Evolutionary conservation across 345 rosid species (phyloP), one percentile per base, ranked within the genome.

Genomic region (Eutrema japonicum): DNA sequence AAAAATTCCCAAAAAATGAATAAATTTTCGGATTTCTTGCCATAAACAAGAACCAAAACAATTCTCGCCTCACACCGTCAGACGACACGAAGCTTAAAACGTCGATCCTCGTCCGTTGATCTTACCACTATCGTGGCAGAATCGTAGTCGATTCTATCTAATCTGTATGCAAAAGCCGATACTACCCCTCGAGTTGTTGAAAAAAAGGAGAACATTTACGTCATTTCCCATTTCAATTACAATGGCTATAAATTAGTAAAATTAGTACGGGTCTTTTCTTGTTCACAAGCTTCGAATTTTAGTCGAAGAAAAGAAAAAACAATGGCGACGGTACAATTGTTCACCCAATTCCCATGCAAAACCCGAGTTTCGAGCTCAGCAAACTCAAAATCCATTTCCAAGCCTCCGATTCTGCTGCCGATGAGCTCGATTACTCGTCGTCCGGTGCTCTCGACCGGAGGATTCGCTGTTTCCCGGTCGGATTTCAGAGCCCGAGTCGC

Each of bases 261-360:
- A 70, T 62, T 9, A 8, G 45, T 10, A 18, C 4, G 12, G 4
- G 3, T 50, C 12, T 10, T 13, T 37, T 16, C 52, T 58, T 46
- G 35, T 13, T 69, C 70, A 54, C 5, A 35, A 59, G 40, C 58
- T 75, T 63, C 52, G 45, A 16, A 36, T 41, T 77, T 18, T 36
- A 7, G 10, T 47, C 9, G 6, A 43, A 43, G 46, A 7, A 9
- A 26, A 16, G 35, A 32, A 45, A n/a, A 30, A 60, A 67, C 3
- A 48, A 89, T 89, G 96, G 87, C 89, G 50, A 60, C 85, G 5
- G 51, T 87, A 40, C 81, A 73, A 36, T 83, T 82, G 45, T 52
- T 79, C 66, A 77, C 4, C 51, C 85, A 71, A 75, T 74, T 82
- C n/a, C 83, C 86, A 11, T 74, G 87, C 80, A 76, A 72, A 73